These are phyloP conservation scores for Pestalotiopsis sp. DNA, from an alignment of 2,329 filamentous ascomycete genomes.

Conservation along the genomic window DNA sequence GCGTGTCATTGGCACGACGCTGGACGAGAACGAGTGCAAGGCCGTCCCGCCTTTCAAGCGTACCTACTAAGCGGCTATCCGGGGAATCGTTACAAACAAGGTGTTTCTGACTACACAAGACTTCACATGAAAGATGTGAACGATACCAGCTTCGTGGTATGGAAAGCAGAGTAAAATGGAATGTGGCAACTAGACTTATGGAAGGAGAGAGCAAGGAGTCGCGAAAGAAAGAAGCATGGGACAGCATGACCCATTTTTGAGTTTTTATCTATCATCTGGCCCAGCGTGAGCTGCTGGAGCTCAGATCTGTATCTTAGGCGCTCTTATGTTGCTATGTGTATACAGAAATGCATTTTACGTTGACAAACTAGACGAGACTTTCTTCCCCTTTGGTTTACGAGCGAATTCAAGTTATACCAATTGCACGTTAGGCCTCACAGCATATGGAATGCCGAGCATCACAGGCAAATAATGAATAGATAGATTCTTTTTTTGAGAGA, in stretches of 20 bases:
- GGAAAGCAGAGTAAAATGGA: not conserved
- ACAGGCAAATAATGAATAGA: too few relatives aligned
- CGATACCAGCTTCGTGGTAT: conserved; percentile 20
- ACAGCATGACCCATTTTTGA: not conserved
- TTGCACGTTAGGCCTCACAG: not conserved
- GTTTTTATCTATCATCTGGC: not conserved
- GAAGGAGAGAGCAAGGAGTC: not conserved
- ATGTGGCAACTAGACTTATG: not conserved
- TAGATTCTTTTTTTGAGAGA: too few relatives aligned
- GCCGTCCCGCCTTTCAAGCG: conserved; percentile 95
- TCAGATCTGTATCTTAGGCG: conserved; percentile 14
- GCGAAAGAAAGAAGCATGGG: not conserved
- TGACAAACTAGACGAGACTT: not conserved
- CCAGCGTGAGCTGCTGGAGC: conserved; percentile 8
- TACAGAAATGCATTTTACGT: conserved; percentile 15
- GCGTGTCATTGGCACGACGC: conserved; percentile 76
- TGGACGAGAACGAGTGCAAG: conserved; percentile 97
- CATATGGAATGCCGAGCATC: not conserved
- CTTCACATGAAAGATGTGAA: conserved; percentile 9
- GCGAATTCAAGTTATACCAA: too few relatives aligned
- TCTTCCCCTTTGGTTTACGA: not conserved
- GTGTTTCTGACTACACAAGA: not conserved
- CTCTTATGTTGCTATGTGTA: conserved; percentile 13
- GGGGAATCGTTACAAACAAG: not conserved
- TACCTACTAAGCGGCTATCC: conserved; percentile 61